Evolutionary conservation across 768 basidiomycete genomes (phyloP), one percentile per base, ranked within the genome.

Genomic region (Thelephora ganbajun): DNA sequence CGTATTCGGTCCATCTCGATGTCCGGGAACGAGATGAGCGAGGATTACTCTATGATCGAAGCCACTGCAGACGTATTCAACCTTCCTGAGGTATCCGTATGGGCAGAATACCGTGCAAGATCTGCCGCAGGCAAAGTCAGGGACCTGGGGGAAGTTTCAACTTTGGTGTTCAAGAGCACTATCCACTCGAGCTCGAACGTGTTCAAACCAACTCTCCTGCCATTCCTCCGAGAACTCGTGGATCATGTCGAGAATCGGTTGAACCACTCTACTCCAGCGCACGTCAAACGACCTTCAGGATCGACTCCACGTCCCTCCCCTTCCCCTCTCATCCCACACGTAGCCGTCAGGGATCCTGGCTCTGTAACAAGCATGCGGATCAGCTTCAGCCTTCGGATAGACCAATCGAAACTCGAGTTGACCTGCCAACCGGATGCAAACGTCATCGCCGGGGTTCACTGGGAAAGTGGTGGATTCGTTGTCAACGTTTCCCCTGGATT

Each of bases 401-500:
- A 97, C 58, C 76, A 82, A 57, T 97, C 94, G 0, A 80, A 74
- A 47, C 71, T 98, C 44, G 80, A 85, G 50, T 66, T 98, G 22
- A 88, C 85, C 0, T 97, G 94, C 54, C 79, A 81, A 51, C 90
- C 90, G 0, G 89, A 92, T 57, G 88, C 91, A 45, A 90, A 93
- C 53, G 93, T 96, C n/a, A 72, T 83, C 36, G 89, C 87, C 12
- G 83, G 82, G 1, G 59, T 96, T 33, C 75, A 87, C 43, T 98
- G 94, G 94, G 84, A 94, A 47, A 93, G 87, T 54, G 94, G 94
- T 36, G 92, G 91, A 0, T 92, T 97, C 57, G 66, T 91, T 44
- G 62, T 92, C 47, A 85, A 79, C 55, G 67, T 89, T 35, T 76
- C 81, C 34, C 84, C 91, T 1, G 80, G 80, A 2, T 77, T 77